Percentiles rank a stretch among this genome's conserved stretches.
Conservation (phyloP, 345 rosid genomes). For the Microcos paniculata region DNA sequence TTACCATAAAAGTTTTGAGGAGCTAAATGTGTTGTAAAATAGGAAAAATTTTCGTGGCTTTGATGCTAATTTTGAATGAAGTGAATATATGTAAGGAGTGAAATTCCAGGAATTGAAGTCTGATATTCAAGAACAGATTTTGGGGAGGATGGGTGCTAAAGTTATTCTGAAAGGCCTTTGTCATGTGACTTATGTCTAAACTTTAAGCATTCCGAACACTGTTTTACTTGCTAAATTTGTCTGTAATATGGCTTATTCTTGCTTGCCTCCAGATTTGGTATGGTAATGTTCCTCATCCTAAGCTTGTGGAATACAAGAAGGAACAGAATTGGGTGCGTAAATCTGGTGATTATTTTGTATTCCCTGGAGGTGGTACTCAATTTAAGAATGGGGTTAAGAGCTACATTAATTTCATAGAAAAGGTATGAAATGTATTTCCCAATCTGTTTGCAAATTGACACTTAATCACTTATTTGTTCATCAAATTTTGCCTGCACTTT, state of each 20-base stretch:
- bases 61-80: neutral
- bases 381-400: conserved; percentile 75
- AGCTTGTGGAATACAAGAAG: conserved; percentile 95
- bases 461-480: neutral
- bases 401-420: conserved; percentile 61
- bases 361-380: conserved; percentile 97
- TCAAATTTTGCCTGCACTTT: neutral
- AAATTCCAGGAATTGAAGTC: neutral
- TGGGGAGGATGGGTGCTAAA: neutral
- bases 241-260: conserved; percentile 3
- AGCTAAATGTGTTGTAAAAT: neutral
- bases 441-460: neutral
- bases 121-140: neutral
- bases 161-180: neutral
- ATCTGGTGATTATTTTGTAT: conserved; percentile 60
- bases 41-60: neutral
- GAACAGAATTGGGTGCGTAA: conserved; percentile 89
- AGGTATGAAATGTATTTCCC: conserved; percentile 36
- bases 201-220: neutral
- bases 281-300: conserved; percentile 84
- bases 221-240: conserved; percentile 3
- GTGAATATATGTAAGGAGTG: neutral
- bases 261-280: conserved; percentile 64
- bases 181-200: too few relatives aligned
- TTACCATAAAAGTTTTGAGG: neutral